Conservation (phyloP, 2,329 filamentous ascomycete species). For the Colletotrichum siamense region DNA sequence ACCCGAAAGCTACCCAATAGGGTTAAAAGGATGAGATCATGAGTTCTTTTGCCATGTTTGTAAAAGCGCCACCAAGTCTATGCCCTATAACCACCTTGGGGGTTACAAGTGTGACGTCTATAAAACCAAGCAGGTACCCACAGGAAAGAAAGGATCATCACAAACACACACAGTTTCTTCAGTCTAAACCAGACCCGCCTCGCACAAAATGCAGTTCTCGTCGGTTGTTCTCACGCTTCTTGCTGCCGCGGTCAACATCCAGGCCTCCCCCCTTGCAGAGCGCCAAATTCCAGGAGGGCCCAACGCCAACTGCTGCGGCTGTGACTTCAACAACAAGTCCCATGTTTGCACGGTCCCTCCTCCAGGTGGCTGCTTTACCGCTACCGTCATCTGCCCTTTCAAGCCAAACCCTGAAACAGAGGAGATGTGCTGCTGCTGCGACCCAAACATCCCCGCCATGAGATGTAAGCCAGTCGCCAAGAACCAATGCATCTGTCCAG, state of each 20-base stretch:
- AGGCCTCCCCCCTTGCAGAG: background rate
- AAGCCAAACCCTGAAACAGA: slow-evolving; percentile 23
- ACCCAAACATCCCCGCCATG: background rate
- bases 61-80: background rate
- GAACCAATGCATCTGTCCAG: background rate
- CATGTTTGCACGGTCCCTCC: background rate
- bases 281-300: background rate
- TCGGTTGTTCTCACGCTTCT: background rate
- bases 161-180: background rate
- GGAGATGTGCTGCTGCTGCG: slow-evolving; percentile 24
- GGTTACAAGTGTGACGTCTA: background rate
- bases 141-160: background rate
- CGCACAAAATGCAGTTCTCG: background rate
- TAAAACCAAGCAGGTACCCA: background rate
- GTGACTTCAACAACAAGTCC: background rate
- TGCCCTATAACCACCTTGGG: background rate
- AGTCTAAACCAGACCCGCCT: background rate
- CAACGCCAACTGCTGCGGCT: background rate
- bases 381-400: background rate
- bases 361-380: background rate
- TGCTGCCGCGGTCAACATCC: background rate
- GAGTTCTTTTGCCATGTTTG: background rate
- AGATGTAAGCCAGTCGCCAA: background rate
- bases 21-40: background rate
- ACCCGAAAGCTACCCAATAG: background rate